Percentiles rank a stretch among this genome's conserved stretches.
Conservation (phyloP, 441 rosid species). For the Mallotus repandus region DNA sequence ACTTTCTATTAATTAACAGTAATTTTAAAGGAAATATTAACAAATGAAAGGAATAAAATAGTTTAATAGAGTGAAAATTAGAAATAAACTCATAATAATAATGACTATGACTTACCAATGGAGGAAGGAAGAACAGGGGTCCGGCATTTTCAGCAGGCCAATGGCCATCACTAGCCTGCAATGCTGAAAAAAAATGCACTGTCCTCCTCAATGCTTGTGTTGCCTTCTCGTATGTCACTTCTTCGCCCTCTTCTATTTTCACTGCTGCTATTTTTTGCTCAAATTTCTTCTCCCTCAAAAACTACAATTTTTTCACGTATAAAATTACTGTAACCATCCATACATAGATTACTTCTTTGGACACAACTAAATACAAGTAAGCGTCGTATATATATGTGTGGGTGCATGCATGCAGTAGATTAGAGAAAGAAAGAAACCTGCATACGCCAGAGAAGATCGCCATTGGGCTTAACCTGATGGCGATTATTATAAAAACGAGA, state of each 20-base stretch:
- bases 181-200: constrained; percentile 45
- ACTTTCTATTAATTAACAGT: no score
- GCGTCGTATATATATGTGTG: no score
- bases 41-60: no score
- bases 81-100: no score
- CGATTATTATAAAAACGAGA: constrained; percentile 36
- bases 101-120: constrained; percentile 26
- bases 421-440: constrained; percentile 25
- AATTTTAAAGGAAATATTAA: no score
- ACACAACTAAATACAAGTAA: no score
- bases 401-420: no score
- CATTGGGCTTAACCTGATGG: constrained; percentile 34
- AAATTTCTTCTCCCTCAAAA: constrained; percentile 52
- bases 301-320: constrained; percentile 16
- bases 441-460: constrained; percentile 50
- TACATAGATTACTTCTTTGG: no score
- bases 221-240: constrained; percentile 43
- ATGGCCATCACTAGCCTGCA: constrained; percentile 65
- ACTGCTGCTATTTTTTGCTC: constrained; percentile 42
- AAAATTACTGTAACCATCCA: no score
- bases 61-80: no score
- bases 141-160: constrained; percentile 81
- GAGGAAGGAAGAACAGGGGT: constrained; percentile 51
- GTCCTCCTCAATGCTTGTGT: constrained; percentile 42
- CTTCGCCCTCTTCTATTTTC: constrained; percentile 44